Base-by-base conservation (phyloP, 179 eudicot species). In the Beta corolliflora region DNA sequence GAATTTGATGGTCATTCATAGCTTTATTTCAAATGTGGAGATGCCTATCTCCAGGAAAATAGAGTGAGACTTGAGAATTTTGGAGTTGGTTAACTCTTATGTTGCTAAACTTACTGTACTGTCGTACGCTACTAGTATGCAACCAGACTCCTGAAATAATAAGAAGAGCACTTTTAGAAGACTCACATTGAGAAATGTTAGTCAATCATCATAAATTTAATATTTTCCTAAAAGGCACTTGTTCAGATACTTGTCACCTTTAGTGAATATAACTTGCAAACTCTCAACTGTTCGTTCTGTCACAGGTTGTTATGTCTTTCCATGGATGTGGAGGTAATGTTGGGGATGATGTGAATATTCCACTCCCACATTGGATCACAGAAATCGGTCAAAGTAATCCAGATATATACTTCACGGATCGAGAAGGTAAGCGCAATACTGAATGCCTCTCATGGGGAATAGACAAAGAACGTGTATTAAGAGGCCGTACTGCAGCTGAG, bases 251-350 rank as follows among this genome's bases (percentile, higher is more conserved):
- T 45, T 69, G 45, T 44, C 21, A 69, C n/a, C 23, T 41, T 12
- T 9, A 25, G 0, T 75, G 72, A 63, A 44, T 14, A 50, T 29
- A 36, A 76, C 19, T 44, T 31, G 65, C 53, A 69, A 56, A 45
- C 59, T 41, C 48, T 77, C 23, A 55, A 55, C 55, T 65, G 3
- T 58, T 78, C 46, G 50, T 59, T 31, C 75, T 63, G 36, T 29
- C 56, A 55, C 85, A 93, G 96, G 97, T 90, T 55, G 96, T 93
- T 64, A 88, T 92, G 94, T 92, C 97, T 41, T 93, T 93, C 82
- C 97, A 93, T 87, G 93, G 88, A 86, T 92, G 96, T 87, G 97
- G 97, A 84, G 97, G 96, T 64, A 93, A 91, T 84, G 84, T 92
- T 60, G 94, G 94, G 82, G 96, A 92, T 88, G 93, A 90, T 79